Evolutionary conservation across 257 asterid genomes (phyloP).

Genomic region (Lithospermum erythrorhizon): DNA sequence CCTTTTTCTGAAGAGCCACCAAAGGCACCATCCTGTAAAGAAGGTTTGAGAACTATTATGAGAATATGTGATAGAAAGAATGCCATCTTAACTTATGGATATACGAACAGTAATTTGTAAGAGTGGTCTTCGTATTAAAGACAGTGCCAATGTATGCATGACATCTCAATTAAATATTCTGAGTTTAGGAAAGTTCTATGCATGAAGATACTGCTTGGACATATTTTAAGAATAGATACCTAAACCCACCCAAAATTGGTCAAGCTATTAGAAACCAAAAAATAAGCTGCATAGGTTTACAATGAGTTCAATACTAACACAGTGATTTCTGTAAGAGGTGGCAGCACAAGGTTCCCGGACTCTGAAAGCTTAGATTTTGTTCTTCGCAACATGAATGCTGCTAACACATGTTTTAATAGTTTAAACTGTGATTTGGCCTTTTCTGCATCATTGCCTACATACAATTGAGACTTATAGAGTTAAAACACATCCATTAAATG

Average conservation of each 20-base stretch:
- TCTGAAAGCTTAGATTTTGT: constrained; percentile 72
- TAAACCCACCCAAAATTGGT: no score
- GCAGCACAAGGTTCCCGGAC: constrained; percentile 66
- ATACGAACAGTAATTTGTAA: no score
- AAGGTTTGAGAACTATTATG: constrained; percentile 13
- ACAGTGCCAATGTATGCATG: neutral
- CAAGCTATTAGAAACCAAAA: neutral
- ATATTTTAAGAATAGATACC: no score
- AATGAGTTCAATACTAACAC: constrained; percentile 45
- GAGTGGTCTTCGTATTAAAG: neutral
- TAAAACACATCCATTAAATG: neutral
- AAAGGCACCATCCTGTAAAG: constrained; percentile 71
- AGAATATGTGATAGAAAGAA: neutral
- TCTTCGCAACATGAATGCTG: constrained; percentile 93
- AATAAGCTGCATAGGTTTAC: neutral
- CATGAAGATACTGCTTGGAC: no score
- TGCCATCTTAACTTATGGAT: no score
- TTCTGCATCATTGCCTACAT: constrained; percentile 46
- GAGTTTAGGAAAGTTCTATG: no score
- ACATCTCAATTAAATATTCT: no score
- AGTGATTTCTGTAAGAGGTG: constrained; percentile 81
- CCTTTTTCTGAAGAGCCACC: constrained; percentile 70
- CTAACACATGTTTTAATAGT: constrained; percentile 60
- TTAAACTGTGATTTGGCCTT: constrained; percentile 49
- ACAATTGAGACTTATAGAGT: constrained; percentile 5